Evolutionary conservation across 2,329 filamentous ascomycete genomes (phyloP), one percentile per base, ranked within the genome.

Genomic region (Penicillium sp.): DNA sequence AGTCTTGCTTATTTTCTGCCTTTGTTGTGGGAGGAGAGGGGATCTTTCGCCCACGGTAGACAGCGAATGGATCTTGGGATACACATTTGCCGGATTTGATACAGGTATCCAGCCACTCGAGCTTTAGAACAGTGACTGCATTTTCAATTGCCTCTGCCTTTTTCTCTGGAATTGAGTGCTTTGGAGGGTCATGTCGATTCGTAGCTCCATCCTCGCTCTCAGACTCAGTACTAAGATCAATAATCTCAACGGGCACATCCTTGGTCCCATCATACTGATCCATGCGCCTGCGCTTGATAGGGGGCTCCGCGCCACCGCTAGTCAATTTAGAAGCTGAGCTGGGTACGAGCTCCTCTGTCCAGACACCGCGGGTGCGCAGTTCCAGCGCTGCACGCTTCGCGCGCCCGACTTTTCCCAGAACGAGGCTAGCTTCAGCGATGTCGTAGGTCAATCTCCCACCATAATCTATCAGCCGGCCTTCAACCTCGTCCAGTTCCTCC

Each of bases 341-440:
- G 0, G 27, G 27, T 8, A 55, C 13, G 29, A 68, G 53, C 50
- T 80, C 74, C 51, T 81, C 72, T 42, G 77, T 78, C 71, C 73
- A 77, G 2, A 96, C 65, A 15, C 86, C 87, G 46, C 85, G 82
- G 7, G 84, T 82, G 53, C 90, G 82, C 60, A 97, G 78, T 74
- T 97, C 93, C 66, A 95, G 87, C 47, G 84, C 80, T 0, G 91
- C 91, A 19, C 93, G 83, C 66, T 86, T 83, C 62, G 84, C 87
- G 55, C 85, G 87, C 0, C 81, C 81, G 35, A 96, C 82, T 63
- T 87, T 90, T 2, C 89, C 91, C 31, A 97, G 72, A 2, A 96
- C 80, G 3, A 97, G 73, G 5, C 84, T 80, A 0, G 91, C 91
- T 72, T 93, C 89, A 15, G 80, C 79, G 52, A 89, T 79, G 71